These are phyloP conservation scores for Dothiorella sarmentorum DNA, from an alignment of 2,329 filamentous ascomycete species.

Conservation along the genomic window DNA sequence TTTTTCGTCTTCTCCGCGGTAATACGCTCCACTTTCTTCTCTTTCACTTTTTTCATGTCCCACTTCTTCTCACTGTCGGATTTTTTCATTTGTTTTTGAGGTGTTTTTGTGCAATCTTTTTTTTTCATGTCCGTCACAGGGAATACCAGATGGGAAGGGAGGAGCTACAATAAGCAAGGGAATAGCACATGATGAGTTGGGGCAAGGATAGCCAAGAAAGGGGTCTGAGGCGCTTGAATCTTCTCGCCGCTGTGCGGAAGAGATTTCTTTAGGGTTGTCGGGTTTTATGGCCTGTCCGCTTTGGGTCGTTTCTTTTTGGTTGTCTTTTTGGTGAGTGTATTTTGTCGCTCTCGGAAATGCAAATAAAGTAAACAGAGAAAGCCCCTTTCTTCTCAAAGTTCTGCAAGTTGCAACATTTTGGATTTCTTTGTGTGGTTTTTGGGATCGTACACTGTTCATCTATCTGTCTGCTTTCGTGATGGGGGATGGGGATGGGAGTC, in stretches of 20 bases:
- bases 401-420: not conserved
- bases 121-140: slow-evolving; percentile 11
- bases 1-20: not conserved
- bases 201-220: slow-evolving; percentile 14
- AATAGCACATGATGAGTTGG: slow-evolving; percentile 9
- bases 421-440: slow-evolving; percentile 3
- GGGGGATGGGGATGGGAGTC: not conserved
- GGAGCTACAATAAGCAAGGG: slow-evolving; percentile 12
- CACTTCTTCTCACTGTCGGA: slow-evolving; percentile 2
- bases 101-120: slow-evolving; percentile 9
- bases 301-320: slow-evolving; percentile 15
- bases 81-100: slow-evolving; percentile 14
- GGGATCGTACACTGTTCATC: slow-evolving; percentile 1
- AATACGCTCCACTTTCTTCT: not conserved
- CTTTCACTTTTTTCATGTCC: slow-evolving; percentile 4
- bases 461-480: not conserved
- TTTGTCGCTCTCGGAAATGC: slow-evolving; percentile 14
- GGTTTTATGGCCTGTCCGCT: slow-evolving; percentile 5
- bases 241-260: slow-evolving; percentile 16
- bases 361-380: slow-evolving; percentile 13
- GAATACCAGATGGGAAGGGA: slow-evolving; percentile 15
- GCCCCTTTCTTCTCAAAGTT: not conserved
- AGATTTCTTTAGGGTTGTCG: slow-evolving; percentile 12
- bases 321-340: slow-evolving; percentile 10
- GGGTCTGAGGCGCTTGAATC: slow-evolving; percentile 9